A percentile compares a stretch with the other conserved stretches of the same genome.
Conservation (phyloP, 495 filamentous ascomycete genomes). For the Thozetella sp. region DNA sequence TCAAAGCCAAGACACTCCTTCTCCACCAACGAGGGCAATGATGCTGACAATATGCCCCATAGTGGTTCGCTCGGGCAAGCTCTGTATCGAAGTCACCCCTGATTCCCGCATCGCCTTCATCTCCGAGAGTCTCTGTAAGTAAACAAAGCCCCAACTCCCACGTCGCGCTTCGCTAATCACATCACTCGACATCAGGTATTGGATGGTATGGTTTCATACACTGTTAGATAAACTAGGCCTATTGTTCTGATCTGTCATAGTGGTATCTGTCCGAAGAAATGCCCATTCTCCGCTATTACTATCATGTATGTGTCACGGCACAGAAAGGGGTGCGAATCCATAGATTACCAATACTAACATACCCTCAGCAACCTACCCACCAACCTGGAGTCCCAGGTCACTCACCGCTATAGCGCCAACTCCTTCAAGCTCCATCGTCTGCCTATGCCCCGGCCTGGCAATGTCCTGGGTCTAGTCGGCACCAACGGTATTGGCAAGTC, state of each 20-base stretch:
- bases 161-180: not conserved
- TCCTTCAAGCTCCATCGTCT: conserved; percentile 98
- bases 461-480: conserved; percentile 95
- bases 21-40: no score
- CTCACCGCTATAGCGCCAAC: conserved; percentile 97
- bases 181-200: not conserved
- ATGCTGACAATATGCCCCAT: not conserved
- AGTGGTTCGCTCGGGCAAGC: conserved; percentile 91
- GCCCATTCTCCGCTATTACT: conserved; percentile 97
- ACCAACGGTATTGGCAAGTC: conserved; percentile 99
- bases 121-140: conserved; percentile 64
- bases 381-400: conserved; percentile 96
- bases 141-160: not conserved
- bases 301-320: conserved; percentile 61
- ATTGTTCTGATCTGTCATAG: conserved; percentile 64
- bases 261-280: conserved; percentile 99
- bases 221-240: not conserved
- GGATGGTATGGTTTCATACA: not conserved
- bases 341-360: not conserved
- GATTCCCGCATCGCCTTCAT: conserved; percentile 98
- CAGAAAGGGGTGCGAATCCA: not conserved
- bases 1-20: no score
- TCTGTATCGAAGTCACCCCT: conserved; percentile 90
- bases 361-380: conserved; percentile 78
- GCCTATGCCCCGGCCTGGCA: conserved; percentile 91